Base-by-base conservation (phyloP, 805 yeast species). In the Saccharomycopsis sp. region DNA sequence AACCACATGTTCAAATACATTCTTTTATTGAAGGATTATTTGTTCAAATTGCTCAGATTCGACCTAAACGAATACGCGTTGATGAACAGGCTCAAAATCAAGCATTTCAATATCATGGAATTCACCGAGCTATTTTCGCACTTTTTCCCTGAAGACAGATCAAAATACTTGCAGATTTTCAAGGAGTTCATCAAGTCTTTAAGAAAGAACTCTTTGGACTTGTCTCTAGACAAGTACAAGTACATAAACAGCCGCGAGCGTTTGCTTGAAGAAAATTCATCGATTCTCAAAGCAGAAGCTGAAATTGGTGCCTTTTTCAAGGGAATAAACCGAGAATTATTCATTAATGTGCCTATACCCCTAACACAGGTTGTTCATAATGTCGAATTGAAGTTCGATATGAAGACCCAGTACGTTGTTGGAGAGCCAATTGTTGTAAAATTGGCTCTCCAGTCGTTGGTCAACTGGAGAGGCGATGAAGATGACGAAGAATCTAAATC, bases 261-360 rank as follows among this genome's bases (percentile, higher is more conserved):
- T 4, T n/a, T n/a, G 18, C 7, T 16, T 5, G 48, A 16, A 5
- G 48, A 44, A 16, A 29, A 29, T 12, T 29, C 37, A 12, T 29
- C 37, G 12, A 51, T 51, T 51, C 16, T n/a, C 18, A 21, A 14
- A 7, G 34, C 24, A 15, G 40, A 51, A 12, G 40, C 20, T 5
- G 34, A 24, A 51, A n/a, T 56, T 2, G 60, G 51, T 51, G 64
- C 54, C 57, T 61, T 41, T 60, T 65, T 46, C 23, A 16, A 14
- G 52, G 51, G 18, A 46, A 59, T 48, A 34, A 60, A 57, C 21
- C 52, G 61, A 56, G 67, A 68, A 44, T 68, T 84, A 44, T 61
- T 64, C 34, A 82, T 88, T 53, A 73, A 78, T 2, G 92, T 87
- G 3, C 78, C 85, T 0, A 72, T 86, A 20, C 92, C 94, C 0